Evolutionary conservation across 1,284 basidiomycete species (phyloP), one percentile per base, ranked within the genome.

Genomic region (Trichosporon asahii): DNA sequence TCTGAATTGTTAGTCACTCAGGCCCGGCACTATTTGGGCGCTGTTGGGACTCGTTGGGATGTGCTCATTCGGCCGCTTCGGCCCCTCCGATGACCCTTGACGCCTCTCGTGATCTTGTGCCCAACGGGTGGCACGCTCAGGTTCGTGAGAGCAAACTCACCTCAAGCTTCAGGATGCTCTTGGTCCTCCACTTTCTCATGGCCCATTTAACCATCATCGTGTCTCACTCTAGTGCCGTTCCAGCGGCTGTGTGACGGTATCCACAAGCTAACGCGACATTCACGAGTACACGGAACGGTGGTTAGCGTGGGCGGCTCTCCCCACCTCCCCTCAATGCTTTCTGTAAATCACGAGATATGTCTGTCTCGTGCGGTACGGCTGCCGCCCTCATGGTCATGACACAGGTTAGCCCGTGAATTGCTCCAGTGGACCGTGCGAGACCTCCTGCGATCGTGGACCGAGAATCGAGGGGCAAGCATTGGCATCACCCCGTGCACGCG

Each of bases 181-280:
- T 2, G 25, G 49, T 55, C 49, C 25, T 23, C 23, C 49, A 55
- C 21, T 55, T 27, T 55, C 49, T 55, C 49, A 27, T 27, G 55
- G 15, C n/a, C 4, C 49, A 53, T 53, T 29, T 60, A 29, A 27
- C 55, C 55, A 60, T 31, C 27, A 60, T 31, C 27, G 29, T 60
- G 55, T 60, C 55, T 60, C 55, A 60, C 27, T 60, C 25, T 60
- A 60, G 55, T 15, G 27, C 31, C 55, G 55, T 60, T 60, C 55
- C 55, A 60, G 55, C 55, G 55, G 55, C 25, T 27, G 55, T 60
- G 55, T 60, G 27, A 60, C 55, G 55, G 27, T 60, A 60, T 9
- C 29, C 29, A 15, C 25, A 31, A 60, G 27, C 55, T 60, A 29
- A 60, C 25, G 25, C 27, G 27, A 15, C 55, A 18, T 31, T 60